phyloP scores from a whole-genome alignment of 1,284 basidiomycete genomes.

The Stereum hirsutum region DNA sequence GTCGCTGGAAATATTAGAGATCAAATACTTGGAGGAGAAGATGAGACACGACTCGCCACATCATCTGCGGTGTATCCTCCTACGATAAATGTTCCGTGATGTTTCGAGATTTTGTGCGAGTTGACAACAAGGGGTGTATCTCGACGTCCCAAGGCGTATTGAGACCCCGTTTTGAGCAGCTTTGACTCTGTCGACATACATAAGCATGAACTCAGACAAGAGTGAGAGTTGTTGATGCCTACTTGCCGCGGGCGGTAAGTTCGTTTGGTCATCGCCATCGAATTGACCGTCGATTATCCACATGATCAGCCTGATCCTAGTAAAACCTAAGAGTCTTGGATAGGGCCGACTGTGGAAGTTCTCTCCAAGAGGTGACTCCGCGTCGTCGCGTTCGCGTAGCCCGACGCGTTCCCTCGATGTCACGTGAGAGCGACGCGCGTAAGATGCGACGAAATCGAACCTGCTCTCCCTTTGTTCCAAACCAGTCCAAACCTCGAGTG shows the following conservation, averaged over 20 bases:
- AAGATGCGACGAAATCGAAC: too few species aligned
- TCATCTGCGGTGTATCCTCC: constrained; percentile 38
- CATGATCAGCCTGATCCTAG: too few species aligned
- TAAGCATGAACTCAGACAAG: neutral
- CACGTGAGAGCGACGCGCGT: too few species aligned
- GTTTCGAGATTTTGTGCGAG: constrained; percentile 51
- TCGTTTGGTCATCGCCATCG: neutral
- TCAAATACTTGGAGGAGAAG: neutral
- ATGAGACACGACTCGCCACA: constrained; percentile 31
- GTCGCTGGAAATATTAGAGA: neutral
- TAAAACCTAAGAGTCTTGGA: too few species aligned
- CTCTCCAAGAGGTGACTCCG: too few species aligned
- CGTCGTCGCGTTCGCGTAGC: too few species aligned
- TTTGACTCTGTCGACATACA: constrained; percentile 41
- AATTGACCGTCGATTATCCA: too few species aligned
- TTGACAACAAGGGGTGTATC: constrained; percentile 39
- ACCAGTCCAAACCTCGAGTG: too few species aligned
- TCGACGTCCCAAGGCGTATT: constrained; percentile 47
- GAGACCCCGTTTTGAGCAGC: constrained; percentile 46
- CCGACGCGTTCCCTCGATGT: too few species aligned
- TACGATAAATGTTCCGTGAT: constrained; percentile 47
- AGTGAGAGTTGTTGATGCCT: neutral
- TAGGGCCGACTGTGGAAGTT: too few species aligned
- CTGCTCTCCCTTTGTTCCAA: too few species aligned
- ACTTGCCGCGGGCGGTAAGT: neutral